Conservation (phyloP, 768 basidiomycete genomes). For the Naganishia vishniacii region DNA sequence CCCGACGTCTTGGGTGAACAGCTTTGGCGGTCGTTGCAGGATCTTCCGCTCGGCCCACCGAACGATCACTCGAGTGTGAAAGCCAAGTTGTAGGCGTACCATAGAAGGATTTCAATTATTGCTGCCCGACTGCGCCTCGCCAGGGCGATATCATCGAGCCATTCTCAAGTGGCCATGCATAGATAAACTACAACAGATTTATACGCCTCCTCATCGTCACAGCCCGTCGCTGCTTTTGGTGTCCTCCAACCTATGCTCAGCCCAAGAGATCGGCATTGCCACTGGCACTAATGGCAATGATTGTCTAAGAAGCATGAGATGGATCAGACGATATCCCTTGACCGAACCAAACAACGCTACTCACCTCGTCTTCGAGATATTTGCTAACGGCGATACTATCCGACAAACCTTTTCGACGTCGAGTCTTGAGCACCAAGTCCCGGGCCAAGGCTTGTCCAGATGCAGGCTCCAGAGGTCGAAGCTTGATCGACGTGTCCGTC, state of each 20-base stretch:
- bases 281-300: conserved; percentile 76
- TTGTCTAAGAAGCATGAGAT: conserved; percentile 55
- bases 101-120: background rate
- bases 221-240: conserved; percentile 12
- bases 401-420: conserved; percentile 89
- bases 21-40: conserved; percentile 1
- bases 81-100: conserved; percentile 24
- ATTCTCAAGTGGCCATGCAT: background rate
- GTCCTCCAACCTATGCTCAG: conserved; percentile 24
- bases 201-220: background rate
- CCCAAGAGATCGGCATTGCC: conserved; percentile 92
- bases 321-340: background rate
- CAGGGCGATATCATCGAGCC: background rate
- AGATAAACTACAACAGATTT: conserved; percentile 10
- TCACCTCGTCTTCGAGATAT: conserved; percentile 91
- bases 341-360: conserved; percentile 6
- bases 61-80: conserved; percentile 5
- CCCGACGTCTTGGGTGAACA: conserved; percentile 35
- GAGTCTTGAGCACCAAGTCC: conserved; percentile 92
- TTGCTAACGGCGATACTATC: conserved; percentile 97
- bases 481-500: conserved; percentile 92
- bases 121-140: no score
- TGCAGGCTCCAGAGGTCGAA: conserved; percentile 92
- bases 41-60: conserved; percentile 11
- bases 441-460: conserved; percentile 90